Conservation (phyloP, 202 grass and related monocot genomes). For the Hordeum pubiflorum region DNA sequence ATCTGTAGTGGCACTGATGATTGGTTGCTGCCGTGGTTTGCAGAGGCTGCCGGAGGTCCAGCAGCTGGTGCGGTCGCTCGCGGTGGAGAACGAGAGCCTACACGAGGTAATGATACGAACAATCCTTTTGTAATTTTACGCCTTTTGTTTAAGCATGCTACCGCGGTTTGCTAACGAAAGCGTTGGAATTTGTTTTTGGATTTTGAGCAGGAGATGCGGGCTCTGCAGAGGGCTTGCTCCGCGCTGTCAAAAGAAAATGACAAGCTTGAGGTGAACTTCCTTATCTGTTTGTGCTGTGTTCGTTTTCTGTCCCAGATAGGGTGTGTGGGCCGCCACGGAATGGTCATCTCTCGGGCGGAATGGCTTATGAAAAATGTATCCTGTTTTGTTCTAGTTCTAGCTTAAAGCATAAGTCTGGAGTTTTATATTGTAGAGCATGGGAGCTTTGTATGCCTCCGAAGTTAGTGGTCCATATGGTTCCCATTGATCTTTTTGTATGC, state of each 20-base stretch:
- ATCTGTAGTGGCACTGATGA: background rate
- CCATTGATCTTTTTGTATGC: slow-evolving; percentile 16
- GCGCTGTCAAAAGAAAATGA: slow-evolving; percentile 40
- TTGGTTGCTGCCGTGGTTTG: background rate
- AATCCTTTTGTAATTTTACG: background rate
- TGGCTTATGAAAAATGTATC: slow-evolving; percentile 19
- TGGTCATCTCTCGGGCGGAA: slow-evolving; percentile 14
- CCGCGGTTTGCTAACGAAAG: background rate
- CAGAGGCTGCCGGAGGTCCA: slow-evolving; percentile 53
- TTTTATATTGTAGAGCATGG: slow-evolving; percentile 14
- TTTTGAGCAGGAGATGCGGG: slow-evolving; percentile 37
- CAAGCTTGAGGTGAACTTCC: slow-evolving; percentile 46
- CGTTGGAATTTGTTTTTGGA: slow-evolving; percentile 7
- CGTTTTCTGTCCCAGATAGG: slow-evolving; percentile 9
- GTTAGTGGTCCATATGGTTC: slow-evolving; percentile 12
- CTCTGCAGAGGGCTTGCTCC: slow-evolving; percentile 42
- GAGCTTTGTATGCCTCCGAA: slow-evolving; percentile 20
- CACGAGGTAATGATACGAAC: slow-evolving; percentile 19
- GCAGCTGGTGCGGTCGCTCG: slow-evolving; percentile 40
- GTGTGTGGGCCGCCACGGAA: slow-evolving; percentile 21
- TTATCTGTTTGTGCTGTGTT: background rate
- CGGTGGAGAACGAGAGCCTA: slow-evolving; percentile 34
- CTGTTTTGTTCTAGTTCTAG: slow-evolving; percentile 18
- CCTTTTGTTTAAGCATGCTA: background rate
- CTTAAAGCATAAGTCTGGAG: slow-evolving; percentile 31